phyloP scores from a whole-genome alignment of 2,329 filamentous ascomycete genomes.

The Thielaviopsis punctulata region DNA sequence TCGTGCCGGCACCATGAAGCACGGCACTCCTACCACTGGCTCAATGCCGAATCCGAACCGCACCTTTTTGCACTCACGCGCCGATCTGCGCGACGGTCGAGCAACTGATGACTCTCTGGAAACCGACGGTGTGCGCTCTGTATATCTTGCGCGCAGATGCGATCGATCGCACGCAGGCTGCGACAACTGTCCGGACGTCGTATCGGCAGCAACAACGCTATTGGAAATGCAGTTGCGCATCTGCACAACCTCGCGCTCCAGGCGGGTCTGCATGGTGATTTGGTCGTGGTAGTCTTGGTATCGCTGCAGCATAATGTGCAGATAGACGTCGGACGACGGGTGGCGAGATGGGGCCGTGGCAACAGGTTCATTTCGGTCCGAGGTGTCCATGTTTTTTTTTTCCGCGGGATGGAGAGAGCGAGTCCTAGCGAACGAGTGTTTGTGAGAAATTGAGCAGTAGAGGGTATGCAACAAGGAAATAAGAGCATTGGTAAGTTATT shows the following conservation, averaged over 20 bases:
- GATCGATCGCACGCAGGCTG: background rate
- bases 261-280: background rate
- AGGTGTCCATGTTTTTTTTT: constrained; percentile 1
- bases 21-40: constrained; percentile 5
- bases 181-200: background rate
- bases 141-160: constrained; percentile 1
- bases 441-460: background rate
- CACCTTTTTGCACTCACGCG: background rate
- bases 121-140: constrained; percentile 4
- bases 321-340: background rate
- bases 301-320: constrained; percentile 7
- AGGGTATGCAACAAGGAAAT: background rate
- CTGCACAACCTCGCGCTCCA: constrained; percentile 6
- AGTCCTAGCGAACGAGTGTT: background rate
- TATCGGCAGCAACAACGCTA: background rate
- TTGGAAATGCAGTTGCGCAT: background rate
- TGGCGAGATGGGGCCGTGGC: background rate
- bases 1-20: constrained; percentile 5
- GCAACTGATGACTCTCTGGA: background rate
- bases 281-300: constrained; percentile 10
- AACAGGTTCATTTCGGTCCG: background rate
- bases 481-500: background rate
- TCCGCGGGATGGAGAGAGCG: background rate
- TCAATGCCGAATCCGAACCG: constrained; percentile 5
- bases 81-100: background rate